These are phyloP conservation scores for Chlorella ohadii DNA, from an alignment of 139 green algal genomes.

Conservation along the genomic window DNA sequence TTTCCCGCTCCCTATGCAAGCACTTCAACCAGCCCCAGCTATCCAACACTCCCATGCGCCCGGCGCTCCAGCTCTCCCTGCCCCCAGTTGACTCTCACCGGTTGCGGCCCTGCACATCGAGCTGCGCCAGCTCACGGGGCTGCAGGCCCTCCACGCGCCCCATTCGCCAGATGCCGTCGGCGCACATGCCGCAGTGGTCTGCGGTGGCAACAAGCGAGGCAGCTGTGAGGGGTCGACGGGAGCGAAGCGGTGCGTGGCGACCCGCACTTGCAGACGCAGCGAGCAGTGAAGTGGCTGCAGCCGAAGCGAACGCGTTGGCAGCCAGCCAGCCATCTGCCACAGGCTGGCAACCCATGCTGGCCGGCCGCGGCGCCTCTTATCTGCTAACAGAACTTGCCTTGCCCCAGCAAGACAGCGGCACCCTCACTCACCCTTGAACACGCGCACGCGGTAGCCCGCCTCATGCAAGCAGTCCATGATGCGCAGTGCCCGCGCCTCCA, in stretches of 20 bases:
- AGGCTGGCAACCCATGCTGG: too few relatives aligned
- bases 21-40: not conserved
- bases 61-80: too few relatives aligned
- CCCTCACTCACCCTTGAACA: not conserved
- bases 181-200: slow-evolving; percentile 15
- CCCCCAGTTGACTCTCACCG: not conserved
- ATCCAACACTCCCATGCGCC: too few relatives aligned
- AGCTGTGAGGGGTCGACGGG: not conserved
- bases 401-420: too few relatives aligned
- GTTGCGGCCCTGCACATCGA: slow-evolving; percentile 13
- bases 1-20: not conserved
- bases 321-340: too few relatives aligned
- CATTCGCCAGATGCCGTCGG: slow-evolving; percentile 32
- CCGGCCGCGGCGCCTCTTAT: too few relatives aligned
- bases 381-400: too few relatives aligned
- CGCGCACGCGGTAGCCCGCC: too few relatives aligned
- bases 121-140: not conserved
- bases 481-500: not conserved
- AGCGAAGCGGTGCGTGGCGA: too few relatives aligned
- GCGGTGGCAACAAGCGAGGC: not conserved
- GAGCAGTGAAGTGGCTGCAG: too few relatives aligned
- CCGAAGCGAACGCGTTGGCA: too few relatives aligned
- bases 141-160: slow-evolving; percentile 5
- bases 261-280: too few relatives aligned
- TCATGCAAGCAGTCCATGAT: not conserved